Percentiles rank a stretch among this genome's conserved stretches.
Evolutionary conservation across 2,329 filamentous ascomycete genomes (phyloP).

Genomic region (Aspergillus brasiliensis): DNA sequence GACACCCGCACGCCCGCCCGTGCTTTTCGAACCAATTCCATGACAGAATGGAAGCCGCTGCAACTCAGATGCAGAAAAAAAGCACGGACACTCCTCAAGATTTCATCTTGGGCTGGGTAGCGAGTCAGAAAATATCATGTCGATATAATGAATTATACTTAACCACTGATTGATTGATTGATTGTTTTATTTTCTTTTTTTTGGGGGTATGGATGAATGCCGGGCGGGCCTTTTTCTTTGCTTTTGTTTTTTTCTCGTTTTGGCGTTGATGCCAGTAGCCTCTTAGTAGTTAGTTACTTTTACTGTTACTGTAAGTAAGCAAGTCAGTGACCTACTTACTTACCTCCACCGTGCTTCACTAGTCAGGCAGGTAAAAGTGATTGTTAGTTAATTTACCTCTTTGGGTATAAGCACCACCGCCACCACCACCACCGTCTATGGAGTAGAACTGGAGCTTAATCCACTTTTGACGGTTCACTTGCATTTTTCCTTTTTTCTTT

Average conservation of each 20-base stretch:
- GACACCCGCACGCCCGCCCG: background rate
- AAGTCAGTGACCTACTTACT: background rate
- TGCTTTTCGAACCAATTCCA: conserved; percentile 17
- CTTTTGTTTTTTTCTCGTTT: background rate
- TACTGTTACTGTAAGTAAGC: background rate
- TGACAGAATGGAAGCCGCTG: conserved; percentile 22
- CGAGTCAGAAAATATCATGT: background rate
- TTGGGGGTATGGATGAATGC: background rate
- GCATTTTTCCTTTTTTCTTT: background rate
- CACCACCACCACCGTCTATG: too few relatives aligned
- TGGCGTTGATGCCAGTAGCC: background rate
- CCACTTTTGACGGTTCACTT: conserved; percentile 4
- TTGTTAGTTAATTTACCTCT: background rate
- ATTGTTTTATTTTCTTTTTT: too few relatives aligned
- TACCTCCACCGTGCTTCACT: background rate
- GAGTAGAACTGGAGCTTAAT: conserved; percentile 1
- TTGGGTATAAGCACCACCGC: conserved; percentile 3
- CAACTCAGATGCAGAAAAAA: conserved; percentile 15
- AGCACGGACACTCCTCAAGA: conserved; percentile 21
- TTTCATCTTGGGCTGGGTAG: conserved; percentile 4
- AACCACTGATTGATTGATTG: too few relatives aligned
- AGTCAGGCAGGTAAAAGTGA: background rate
- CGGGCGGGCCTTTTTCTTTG: background rate
- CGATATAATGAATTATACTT: too few relatives aligned
- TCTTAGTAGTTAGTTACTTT: background rate